These are phyloP conservation scores for Lasiodiplodia citricola DNA, from an alignment of 2,329 filamentous ascomycete species.

Conservation along the genomic window DNA sequence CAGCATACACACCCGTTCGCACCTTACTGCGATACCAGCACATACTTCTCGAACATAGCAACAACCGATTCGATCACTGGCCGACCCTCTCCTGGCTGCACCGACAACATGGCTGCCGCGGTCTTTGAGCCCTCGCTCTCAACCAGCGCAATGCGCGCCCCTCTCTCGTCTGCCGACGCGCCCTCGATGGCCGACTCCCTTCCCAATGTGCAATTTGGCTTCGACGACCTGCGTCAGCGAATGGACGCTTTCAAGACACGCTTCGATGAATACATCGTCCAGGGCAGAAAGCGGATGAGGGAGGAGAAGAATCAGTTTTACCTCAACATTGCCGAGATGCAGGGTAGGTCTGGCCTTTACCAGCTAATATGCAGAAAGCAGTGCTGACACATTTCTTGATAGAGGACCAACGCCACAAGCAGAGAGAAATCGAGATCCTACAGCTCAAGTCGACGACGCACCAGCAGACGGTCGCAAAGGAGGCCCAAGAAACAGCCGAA, in stretches of 20 bases:
- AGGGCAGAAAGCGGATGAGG: slow-evolving; percentile 83
- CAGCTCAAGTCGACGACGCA: slow-evolving; percentile 73
- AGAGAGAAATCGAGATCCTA: slow-evolving; percentile 83
- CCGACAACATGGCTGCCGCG: slow-evolving; percentile 48
- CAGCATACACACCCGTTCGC: not conserved
- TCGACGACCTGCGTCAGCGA: slow-evolving; percentile 91
- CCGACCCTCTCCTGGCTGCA: not conserved
- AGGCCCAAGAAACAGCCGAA: slow-evolving; percentile 72
- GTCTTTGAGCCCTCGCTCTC: slow-evolving; percentile 74
- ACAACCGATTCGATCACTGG: no score
- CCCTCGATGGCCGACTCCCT: slow-evolving; percentile 77
- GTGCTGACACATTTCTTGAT: not conserved
- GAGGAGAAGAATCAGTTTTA: slow-evolving; percentile 95
- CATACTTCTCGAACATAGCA: not conserved
- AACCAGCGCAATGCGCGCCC: slow-evolving; percentile 64
- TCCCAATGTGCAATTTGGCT: slow-evolving; percentile 91
- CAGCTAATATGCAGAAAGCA: not conserved
- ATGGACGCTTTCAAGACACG: slow-evolving; percentile 90
- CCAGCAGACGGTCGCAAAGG: slow-evolving; percentile 76
- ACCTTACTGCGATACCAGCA: not conserved
- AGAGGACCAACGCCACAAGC: slow-evolving; percentile 93
- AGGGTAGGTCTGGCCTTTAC: slow-evolving; percentile 65
- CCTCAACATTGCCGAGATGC: slow-evolving; percentile 85
- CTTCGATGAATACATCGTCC: slow-evolving; percentile 94
- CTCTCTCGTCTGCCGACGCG: slow-evolving; percentile 59